Percentiles rank a stretch among this genome's conserved stretches.
Conservation (phyloP, 805 yeast genomes). For the Wickerhamomyces chambardii region DNA sequence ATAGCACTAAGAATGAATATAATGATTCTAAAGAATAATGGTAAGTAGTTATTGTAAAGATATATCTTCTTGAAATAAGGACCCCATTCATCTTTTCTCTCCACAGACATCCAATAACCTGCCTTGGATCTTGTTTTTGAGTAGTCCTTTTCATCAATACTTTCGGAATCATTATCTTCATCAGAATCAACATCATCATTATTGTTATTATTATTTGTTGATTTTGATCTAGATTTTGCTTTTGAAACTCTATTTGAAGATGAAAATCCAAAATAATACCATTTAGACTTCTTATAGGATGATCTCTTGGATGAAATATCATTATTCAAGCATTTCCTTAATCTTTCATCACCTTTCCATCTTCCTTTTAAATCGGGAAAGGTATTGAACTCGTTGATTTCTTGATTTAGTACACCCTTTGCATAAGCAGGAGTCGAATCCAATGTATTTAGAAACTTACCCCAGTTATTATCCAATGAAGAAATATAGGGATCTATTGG, state of each 20-base stretch:
- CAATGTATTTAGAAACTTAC: constrained; percentile 36
- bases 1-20: constrained; percentile 50
- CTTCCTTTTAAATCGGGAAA: constrained; percentile 36
- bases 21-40: constrained; percentile 60
- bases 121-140: constrained; percentile 44
- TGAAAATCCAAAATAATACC: constrained; percentile 3
- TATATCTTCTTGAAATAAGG: constrained; percentile 53
- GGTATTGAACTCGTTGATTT: constrained; percentile 14
- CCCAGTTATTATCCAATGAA: constrained; percentile 39
- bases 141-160: constrained; percentile 15
- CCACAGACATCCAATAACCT: constrained; percentile 61
- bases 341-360: constrained; percentile 69
- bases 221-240: too few relatives aligned
- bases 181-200: too few relatives aligned
- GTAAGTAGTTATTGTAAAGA: constrained; percentile 72
- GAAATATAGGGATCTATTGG: constrained; percentile 24
- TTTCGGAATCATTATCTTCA: neutral
- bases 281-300: constrained; percentile 1
- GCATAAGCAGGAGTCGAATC: constrained; percentile 30
- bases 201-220: too few relatives aligned
- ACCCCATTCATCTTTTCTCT: constrained; percentile 51
- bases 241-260: too few relatives aligned
- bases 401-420: constrained; percentile 13
- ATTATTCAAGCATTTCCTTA: constrained; percentile 40
- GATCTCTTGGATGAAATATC: constrained; percentile 12